Evolutionary conservation across 768 basidiomycete genomes (phyloP).

Genomic region (Trametopsis cervina): DNA sequence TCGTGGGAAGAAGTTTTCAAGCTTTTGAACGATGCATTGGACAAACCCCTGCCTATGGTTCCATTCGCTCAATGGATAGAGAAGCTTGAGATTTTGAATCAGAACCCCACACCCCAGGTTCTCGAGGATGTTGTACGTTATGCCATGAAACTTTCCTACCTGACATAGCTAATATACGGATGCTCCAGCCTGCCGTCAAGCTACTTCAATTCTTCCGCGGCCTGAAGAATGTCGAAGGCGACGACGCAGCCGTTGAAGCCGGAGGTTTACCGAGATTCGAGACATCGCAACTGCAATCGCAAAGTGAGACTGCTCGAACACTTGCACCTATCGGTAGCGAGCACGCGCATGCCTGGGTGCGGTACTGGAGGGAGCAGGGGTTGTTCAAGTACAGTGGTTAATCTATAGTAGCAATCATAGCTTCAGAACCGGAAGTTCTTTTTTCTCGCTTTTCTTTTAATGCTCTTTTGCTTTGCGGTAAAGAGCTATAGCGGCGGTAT

Average conservation of each 20-base stretch:
- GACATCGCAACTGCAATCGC: neutral
- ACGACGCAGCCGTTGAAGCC: neutral
- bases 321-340: neutral
- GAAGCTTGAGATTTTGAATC: neutral
- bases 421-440: no score
- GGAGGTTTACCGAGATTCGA: neutral
- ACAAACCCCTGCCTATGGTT: neutral
- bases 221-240: neutral
- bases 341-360: slow-evolving; percentile 2
- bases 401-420: no score
- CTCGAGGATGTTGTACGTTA: slow-evolving; percentile 10
- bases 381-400: no score
- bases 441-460: no score
- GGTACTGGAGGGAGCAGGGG: slow-evolving; percentile 4
- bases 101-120: neutral
- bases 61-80: slow-evolving; percentile 16
- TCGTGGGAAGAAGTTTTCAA: slow-evolving; percentile 18
- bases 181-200: slow-evolving; percentile 10
- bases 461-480: no score
- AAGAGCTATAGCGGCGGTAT: no score
- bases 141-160: neutral
- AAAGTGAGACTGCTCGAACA: neutral
- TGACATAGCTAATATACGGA: neutral
- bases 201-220: slow-evolving; percentile 3
- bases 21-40: neutral